Base-by-base conservation (phyloP, 306 rosid genomes). In the Malus asiatica region DNA sequence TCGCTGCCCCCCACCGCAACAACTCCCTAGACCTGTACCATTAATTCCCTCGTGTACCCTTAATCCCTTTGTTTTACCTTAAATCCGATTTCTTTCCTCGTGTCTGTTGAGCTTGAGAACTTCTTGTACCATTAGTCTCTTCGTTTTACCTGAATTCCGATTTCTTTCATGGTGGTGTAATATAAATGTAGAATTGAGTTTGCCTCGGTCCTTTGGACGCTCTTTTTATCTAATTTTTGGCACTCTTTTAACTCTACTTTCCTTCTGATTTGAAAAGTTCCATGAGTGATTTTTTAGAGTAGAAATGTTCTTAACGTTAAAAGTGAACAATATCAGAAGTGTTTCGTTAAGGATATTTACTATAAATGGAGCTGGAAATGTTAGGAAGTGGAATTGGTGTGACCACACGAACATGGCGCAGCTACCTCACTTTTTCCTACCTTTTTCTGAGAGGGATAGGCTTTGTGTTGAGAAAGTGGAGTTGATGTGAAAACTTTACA, bases 11-110 rank as follows among this genome's bases (percentile, higher is more conserved):
- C 76, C 64, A 77, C 61, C 67, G 52, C 78, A 75, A 76, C 72
- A 79, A 84, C 87, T 77, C 72, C 57, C 32, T 38, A 66, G 58
- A 69, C 76, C 20, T 81, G 79, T 81, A 81, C 83, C 82, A 70
- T 75, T 61, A 52, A 65, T 76, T 76, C 76, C 69, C 66, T 46
- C 79, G 63, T 82, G 89, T 82, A 89, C 55, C 85, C 81, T 70
- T 44, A 66, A 5, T 72, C 68, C 59, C 30, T 22, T 40, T 74
- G 81, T 78, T 15, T 81, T 73, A 81, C 74, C 59, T 71, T 2
- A 71, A 44, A 63, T 70, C 76, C 66, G 78, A 71, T 73, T 61
- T 59, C 69, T 14, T 8, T 55, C 66, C 66, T 14, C 6, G 38
- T 25, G 48, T 46, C 58, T 64, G 48, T 75, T 63, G 72, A 65